Base-by-base conservation (phyloP, 1,139 yeast species). In the Magnusiomyces paraingens region DNA sequence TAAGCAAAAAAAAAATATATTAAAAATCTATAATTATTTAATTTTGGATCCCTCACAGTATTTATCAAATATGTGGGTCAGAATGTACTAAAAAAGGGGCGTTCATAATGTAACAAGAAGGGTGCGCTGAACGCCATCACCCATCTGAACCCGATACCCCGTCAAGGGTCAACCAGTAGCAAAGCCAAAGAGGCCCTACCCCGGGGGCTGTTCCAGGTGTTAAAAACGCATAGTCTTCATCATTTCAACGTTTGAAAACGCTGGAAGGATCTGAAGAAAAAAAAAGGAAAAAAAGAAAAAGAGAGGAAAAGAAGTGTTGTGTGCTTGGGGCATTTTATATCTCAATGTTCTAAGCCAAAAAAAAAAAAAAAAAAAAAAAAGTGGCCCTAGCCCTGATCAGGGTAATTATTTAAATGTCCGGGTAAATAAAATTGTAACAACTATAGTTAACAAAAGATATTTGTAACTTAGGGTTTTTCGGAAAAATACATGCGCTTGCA, bases 81-180 rank as follows among this genome's bases (percentile, higher is more conserved):
- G 69, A 66, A 63, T 57, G 62, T 64, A 57, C 65, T 56, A 56
- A 51, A 55, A 15, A 36, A 50, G 26, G 18, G 50, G 69, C 67
- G 68, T 66, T 63, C 68, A 59, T 60, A 51, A 53, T 56, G 64
- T 70, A 70, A 73, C 70, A 70, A 73, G 73, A 66, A 62, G 50
- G 59, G 62, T 62, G 66, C 66, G 70, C 68, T 65, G 70, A 64
- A 66, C 72, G 69, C 68, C 63, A 52, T 65, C 71, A 61, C 67
- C 74, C 70, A 56, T 48, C 51, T 59, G 52, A 62, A 64, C 73
- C 72, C 66, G 55, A 49, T 62, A 68, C 69, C 71, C 73, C 71
- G 73, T 70, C 73, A 70, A 64, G 66, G 69, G 70, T 61, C 54
- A 49, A 54, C 63, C 50, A 36, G 39, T 53, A 45, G 47, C 47